phyloP scores from a whole-genome alignment of 352 stramenopile species.

The Blastocystis sp. region DNA sequence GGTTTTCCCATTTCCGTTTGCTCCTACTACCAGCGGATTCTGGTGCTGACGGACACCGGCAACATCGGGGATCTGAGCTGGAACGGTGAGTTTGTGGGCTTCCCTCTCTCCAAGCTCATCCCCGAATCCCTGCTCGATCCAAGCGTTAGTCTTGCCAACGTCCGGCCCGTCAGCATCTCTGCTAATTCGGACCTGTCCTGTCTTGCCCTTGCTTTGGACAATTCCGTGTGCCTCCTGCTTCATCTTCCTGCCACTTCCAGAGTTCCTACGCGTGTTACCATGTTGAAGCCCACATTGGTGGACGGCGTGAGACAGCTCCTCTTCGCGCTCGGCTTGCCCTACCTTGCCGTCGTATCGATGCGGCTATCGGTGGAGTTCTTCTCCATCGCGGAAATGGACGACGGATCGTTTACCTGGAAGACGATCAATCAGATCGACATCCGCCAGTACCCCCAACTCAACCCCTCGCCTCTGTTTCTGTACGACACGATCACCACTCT shows the following conservation, averaged over 20 bases:
- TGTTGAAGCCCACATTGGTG: neutral
- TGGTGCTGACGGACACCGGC: conserved; percentile 30
- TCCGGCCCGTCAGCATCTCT: neutral
- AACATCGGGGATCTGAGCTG: conserved; percentile 43
- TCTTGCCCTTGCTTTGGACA: conserved; percentile 18
- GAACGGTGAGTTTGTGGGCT: conserved; percentile 39
- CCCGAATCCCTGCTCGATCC: neutral
- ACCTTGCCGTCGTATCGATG: conserved; percentile 18
- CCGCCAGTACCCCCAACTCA: conserved; percentile 25
- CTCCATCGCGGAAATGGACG: neutral
- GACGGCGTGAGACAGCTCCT: conserved; percentile 17
- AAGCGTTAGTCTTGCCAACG: neutral
- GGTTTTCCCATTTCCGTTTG: conserved; percentile 45
- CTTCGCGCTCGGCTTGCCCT: conserved; percentile 17
- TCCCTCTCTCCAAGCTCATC: conserved; percentile 25
- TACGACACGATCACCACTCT: conserved; percentile 45
- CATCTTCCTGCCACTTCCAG: conserved; percentile 5
- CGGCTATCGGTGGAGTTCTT: conserved; percentile 41
- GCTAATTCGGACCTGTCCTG: neutral
- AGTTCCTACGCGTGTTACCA: neutral
- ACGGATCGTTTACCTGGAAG: neutral
- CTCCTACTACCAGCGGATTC: neutral
- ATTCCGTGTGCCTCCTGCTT: conserved; percentile 25
- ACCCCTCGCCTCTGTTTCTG: neutral
- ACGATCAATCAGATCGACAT: conserved; percentile 38